Evolutionary conservation across 2,329 filamentous ascomycete species (phyloP).

Genomic region (Acrodontium crateriforme): DNA sequence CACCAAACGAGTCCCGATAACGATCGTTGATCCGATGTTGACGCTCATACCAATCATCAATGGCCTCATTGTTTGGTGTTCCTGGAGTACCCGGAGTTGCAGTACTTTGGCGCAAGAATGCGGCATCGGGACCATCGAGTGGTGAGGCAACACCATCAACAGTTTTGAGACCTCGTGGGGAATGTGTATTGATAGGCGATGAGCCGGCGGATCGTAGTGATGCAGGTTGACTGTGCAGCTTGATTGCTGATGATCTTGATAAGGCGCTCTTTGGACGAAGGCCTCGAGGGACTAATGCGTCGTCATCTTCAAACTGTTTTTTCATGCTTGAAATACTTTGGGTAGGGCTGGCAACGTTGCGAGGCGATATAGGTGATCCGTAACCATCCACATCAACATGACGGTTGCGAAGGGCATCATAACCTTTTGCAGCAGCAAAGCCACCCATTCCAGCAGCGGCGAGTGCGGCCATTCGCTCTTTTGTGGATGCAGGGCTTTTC

Average conservation of each 20-base stretch:
- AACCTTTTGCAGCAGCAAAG: conserved; percentile 34
- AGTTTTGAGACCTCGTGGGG: conserved; percentile 38
- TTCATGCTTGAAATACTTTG: conserved; percentile 68
- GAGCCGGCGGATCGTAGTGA: conserved; percentile 48
- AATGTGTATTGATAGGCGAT: conserved; percentile 43
- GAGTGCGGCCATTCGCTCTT: conserved; percentile 23
- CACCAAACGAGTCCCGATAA: conserved; percentile 6
- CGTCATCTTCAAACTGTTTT: conserved; percentile 46
- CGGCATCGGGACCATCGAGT: conserved; percentile 27
- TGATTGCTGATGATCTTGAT: conserved; percentile 46
- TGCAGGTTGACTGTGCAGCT: conserved; percentile 40
- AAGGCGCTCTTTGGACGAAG: conserved; percentile 19
- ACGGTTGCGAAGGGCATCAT: conserved; percentile 54
- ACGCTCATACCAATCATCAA: conserved; percentile 37
- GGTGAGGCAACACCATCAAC: conserved; percentile 27
- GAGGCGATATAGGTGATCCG: conserved; percentile 10
- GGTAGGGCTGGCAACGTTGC: conserved; percentile 51
- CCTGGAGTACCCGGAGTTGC: conserved; percentile 14
- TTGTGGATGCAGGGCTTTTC: conserved; percentile 19
- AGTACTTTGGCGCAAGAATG: conserved; percentile 32
- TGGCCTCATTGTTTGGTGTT: conserved; percentile 21
- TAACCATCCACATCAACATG: conserved; percentile 20
- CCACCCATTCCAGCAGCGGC: conserved; percentile 27
- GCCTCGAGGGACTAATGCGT: conserved; percentile 20
- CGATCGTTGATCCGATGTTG: conserved; percentile 48